Evolutionary conservation across 805 yeast species (phyloP), one percentile per base, ranked within the genome.

Genomic region (Teunomyces funiuensis): DNA sequence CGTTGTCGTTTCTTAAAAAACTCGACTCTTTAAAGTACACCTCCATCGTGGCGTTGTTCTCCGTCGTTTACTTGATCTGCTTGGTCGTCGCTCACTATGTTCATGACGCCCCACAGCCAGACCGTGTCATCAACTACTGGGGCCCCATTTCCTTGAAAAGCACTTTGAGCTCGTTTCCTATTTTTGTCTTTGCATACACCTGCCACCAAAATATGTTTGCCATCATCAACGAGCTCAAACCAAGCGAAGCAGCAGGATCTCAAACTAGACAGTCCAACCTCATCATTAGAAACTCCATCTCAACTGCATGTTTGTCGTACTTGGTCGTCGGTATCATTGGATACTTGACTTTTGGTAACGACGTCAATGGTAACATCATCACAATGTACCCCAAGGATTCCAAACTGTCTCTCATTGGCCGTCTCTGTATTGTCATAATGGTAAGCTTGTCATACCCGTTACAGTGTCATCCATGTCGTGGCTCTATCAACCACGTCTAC

Each of bases 171-270:
- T 79, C 88, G 6, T 82, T 86, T 53, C 85, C 87, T 18, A 82
- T 86, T 42, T 76, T 85, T 27, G 82, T 86, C 10, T 83, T 86
- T 61, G 93, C 95, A 1, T 86, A 76, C 60, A 85, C 91, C 0
- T 88, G 93, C 38, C 85, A 85, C 44, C 91, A 86, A 65, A 86
- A 85, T 61, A 79, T 85, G 72, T 84, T 82, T 57, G 81, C 88
- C 7, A 83, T 86, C 39, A 77, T 83, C 53, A 82, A 83, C 54
- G 95, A 86, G 60, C 66, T 85, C 47, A 51, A 59, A 40, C 63
- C 66, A n/a, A 52, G 52, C 51, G 72, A 61, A 6, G 46, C 26
- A 2, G 60, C 51, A 26, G 73, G 73, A 19, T 60, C 68, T 29
- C 68, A 61, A 49, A 69, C 76, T 1, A 57, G 76, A 42, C 75